Base-by-base conservation (phyloP, 2,329 filamentous ascomycete species). In the Beauveria sp. region DNA sequence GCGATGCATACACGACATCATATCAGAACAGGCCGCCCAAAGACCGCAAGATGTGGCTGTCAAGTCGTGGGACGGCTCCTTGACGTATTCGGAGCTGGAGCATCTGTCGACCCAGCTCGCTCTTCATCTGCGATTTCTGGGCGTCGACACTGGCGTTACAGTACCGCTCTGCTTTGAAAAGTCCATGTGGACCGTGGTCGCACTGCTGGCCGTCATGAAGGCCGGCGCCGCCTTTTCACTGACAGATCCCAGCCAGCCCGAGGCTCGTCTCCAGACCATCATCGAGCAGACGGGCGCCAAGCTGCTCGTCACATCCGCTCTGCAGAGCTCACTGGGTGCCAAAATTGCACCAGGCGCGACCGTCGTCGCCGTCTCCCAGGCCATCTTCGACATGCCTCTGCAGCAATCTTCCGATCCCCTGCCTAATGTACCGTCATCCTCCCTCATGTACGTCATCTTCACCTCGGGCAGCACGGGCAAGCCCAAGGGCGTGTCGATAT, bases 391-490 rank as follows among this genome's bases (percentile, higher is more conserved):
- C 53, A 62, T 58, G 20, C 20, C 66, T 63, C 16, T 62, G 59
- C 18, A 63, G 62, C 34, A 62, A 63, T 8, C 62, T 64, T 3
- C 66, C 51, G 42, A 65, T 56, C 42, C 54, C 10, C 67, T 77
- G 1, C 75, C 76, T 0, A 54, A 62, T 0, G 75, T 81, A n/a
- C 71, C 85, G 3, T 65, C 77, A 2, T 69, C 70, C 5, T 70
- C 74, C 1, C 74, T 78, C 9, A 74, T 80, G 40, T 82, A 81
- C 63, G 81, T 86, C 66, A 85, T 87, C 67, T 87, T 86, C 68
- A 87, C 85, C 12, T 87, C 84, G 0, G 85, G 85, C 16, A 87
- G 83, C 63, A 87, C 85, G 0, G 85, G 85, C 7, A 80, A 79
- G 62, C 85, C 85, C 1, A 87, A 87, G 72, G 85, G 85, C 24